Evolutionary conservation across 371 early-diverging fungal species (phyloP).

Genomic region (Encephalitozoon intestinalis): DNA sequence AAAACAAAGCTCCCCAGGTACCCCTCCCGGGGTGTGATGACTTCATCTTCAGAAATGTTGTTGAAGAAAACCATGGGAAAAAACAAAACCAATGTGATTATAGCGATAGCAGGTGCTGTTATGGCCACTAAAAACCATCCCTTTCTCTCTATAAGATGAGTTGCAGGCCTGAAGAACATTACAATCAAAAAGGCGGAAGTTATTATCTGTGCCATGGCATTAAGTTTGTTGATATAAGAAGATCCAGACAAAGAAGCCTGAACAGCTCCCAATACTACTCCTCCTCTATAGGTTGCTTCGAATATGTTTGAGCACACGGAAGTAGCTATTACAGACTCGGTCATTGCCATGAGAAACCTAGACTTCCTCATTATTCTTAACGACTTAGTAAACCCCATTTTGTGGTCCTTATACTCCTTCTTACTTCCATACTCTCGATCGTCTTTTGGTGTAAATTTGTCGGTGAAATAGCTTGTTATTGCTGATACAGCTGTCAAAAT

Average conservation of each 20-base stretch:
- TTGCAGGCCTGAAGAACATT: slow-evolving; percentile 8
- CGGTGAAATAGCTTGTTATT: neutral
- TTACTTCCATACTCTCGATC: neutral
- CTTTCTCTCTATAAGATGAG: neutral
- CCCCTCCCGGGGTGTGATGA: too few species aligned
- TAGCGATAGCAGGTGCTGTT: neutral
- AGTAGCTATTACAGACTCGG: neutral
- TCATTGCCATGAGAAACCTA: neutral
- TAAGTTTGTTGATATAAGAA: neutral
- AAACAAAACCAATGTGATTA: neutral
- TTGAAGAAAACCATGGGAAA: slow-evolving; percentile 7
- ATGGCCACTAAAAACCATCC: neutral
- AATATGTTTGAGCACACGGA: neutral
- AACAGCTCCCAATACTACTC: neutral
- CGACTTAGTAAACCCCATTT: neutral
- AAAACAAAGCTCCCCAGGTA: neutral
- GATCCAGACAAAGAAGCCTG: neutral
- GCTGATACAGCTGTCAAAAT: neutral
- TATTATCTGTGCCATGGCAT: slow-evolving; percentile 8
- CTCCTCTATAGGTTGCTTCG: slow-evolving; percentile 15
- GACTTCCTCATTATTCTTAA: neutral
- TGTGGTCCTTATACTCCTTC: neutral
- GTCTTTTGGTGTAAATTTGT: neutral
- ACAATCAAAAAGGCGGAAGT: slow-evolving; percentile 1
- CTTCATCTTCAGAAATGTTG: neutral